Evolutionary conservation across 169 alveolate genomes (phyloP).

Genomic region (Plasmodium gallinaceum): DNA sequence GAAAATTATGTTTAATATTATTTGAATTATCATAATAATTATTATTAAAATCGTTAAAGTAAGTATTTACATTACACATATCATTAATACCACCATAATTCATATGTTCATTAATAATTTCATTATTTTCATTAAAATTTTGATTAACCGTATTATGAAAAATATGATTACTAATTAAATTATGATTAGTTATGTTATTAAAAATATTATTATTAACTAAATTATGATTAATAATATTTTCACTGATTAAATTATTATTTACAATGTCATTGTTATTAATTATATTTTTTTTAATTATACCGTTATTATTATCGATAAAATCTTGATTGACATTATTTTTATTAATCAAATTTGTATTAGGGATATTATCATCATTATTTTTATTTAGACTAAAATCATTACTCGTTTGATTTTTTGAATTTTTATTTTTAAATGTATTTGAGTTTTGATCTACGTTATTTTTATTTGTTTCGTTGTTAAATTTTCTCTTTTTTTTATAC

Average conservation of each 20-base stretch:
- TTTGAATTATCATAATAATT: slow-evolving; percentile 9
- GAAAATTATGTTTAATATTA: slow-evolving; percentile 13
- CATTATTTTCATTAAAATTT: slow-evolving; percentile 7
- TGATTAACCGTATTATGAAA: slow-evolving; percentile 4
- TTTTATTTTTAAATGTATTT: neutral
- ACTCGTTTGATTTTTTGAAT: neutral
- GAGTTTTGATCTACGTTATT: neutral
- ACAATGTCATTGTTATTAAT: slow-evolving; percentile 10
- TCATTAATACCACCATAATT: neutral
- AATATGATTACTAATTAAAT: slow-evolving; percentile 10
- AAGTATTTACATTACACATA: neutral
- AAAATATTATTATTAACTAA: slow-evolving; percentile 11
- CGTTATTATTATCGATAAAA: neutral
- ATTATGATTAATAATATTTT: slow-evolving; percentile 16
- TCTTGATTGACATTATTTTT: neutral
- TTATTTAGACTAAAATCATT: neutral
- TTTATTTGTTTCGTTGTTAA: slow-evolving; percentile 15
- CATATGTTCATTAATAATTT: slow-evolving; percentile 5
- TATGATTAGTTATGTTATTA: slow-evolving; percentile 1
- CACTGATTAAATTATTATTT: neutral
- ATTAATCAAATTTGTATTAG: neutral
- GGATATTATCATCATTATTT: neutral
- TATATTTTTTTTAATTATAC: neutral
- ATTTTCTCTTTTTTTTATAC: slow-evolving; percentile 72
- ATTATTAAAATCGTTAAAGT: neutral